These are phyloP conservation scores for Ceriops tagal DNA, from an alignment of 345 rosid species.

Conservation along the genomic window DNA sequence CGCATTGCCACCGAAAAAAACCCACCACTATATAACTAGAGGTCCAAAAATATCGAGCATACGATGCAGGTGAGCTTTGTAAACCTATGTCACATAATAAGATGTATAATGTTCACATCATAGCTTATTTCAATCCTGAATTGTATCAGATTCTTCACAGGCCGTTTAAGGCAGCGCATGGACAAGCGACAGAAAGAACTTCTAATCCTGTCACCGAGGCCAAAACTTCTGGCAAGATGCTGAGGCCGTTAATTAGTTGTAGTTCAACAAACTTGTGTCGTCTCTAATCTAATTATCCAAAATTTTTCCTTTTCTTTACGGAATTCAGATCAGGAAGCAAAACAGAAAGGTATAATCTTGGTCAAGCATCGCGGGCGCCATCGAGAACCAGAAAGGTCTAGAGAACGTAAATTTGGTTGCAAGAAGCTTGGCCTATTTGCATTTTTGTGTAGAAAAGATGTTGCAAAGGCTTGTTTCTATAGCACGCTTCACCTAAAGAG, in stretches of 20 bases:
- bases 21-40: slow-evolving; percentile 10
- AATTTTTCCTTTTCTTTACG: neutral
- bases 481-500: slow-evolving; percentile 47
- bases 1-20: neutral
- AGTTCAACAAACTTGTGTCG: neutral
- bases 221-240: slow-evolving; percentile 23
- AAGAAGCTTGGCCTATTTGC: slow-evolving; percentile 25
- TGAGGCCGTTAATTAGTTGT: neutral
- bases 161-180: slow-evolving; percentile 46
- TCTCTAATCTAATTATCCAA: neutral
- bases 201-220: slow-evolving; percentile 10
- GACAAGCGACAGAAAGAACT: slow-evolving; percentile 22
- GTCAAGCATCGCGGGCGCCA: slow-evolving; percentile 17
- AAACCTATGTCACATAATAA: neutral
- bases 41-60: slow-evolving; percentile 21
- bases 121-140: slow-evolving; percentile 7
- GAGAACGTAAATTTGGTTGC: slow-evolving; percentile 7
- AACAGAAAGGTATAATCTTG: slow-evolving; percentile 25
- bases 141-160: slow-evolving; percentile 61
- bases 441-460: slow-evolving; percentile 52
- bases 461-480: slow-evolving; percentile 55
- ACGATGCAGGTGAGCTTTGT: slow-evolving; percentile 62
- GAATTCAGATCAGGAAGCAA: slow-evolving; percentile 30
- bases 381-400: slow-evolving; percentile 23
- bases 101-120: slow-evolving; percentile 2